These are phyloP conservation scores for Gnaphalium uliginosum DNA, from an alignment of 129 eudicot species.

Conservation along the genomic window DNA sequence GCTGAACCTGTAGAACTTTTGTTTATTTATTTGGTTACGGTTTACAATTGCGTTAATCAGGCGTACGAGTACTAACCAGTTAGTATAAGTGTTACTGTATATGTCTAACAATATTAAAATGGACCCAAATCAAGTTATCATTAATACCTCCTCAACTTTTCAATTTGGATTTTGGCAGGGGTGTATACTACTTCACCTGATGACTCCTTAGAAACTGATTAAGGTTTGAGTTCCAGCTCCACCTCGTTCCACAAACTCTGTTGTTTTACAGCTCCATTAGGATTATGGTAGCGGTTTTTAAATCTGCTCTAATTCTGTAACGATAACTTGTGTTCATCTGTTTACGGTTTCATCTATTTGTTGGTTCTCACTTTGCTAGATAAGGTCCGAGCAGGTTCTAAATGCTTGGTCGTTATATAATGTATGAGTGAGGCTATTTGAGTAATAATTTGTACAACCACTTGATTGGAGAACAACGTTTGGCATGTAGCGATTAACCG, in stretches of 20 bases:
- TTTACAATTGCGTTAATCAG: not conserved
- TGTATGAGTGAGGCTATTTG: not conserved
- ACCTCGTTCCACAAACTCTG: not conserved
- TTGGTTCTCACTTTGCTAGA: not conserved
- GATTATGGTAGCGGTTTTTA: not conserved
- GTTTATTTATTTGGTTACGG: not conserved
- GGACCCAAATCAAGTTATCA: not conserved
- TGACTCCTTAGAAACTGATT: not conserved
- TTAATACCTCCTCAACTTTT: not conserved
- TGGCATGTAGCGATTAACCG: no score
- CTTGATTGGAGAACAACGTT: not conserved
- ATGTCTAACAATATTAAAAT: not conserved
- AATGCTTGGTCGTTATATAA: not conserved
- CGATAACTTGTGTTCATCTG: not conserved
- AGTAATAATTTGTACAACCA: not conserved
- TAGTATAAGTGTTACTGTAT: not conserved
- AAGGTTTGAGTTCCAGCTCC: not conserved
- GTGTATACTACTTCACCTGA: not conserved
- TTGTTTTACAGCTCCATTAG: no score
- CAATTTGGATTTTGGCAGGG: not conserved
- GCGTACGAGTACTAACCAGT: no score
- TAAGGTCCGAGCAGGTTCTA: not conserved
- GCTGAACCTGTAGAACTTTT: not conserved
- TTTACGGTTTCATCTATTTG: not conserved
- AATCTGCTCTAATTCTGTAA: not conserved